These are phyloP conservation scores for Botrytis medusae DNA, from an alignment of 2,329 filamentous ascomycete species.

Conservation along the genomic window DNA sequence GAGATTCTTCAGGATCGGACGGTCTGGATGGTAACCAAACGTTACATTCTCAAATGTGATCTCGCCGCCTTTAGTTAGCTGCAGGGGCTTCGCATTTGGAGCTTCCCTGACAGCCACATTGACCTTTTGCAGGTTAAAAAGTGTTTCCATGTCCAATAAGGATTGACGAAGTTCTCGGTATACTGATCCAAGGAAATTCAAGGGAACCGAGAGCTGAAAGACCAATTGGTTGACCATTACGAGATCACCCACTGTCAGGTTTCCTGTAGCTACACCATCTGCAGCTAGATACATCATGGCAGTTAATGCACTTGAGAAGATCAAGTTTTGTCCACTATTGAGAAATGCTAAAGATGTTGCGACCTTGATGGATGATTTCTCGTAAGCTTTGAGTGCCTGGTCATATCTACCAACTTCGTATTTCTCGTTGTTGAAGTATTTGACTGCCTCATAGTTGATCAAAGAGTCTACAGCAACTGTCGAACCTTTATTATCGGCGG, in stretches of 20 bases:
- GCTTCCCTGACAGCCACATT: slow-evolving; percentile 83
- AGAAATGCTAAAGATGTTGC: slow-evolving; percentile 89
- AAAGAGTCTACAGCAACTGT: slow-evolving; percentile 95
- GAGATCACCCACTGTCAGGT: slow-evolving; percentile 87
- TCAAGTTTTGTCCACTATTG: slow-evolving; percentile 94
- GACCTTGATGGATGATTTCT: slow-evolving; percentile 94
- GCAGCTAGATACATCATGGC: slow-evolving; percentile 98
- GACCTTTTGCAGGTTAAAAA: slow-evolving; percentile 96
- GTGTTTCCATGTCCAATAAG: slow-evolving; percentile 94
- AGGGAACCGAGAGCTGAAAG: slow-evolving; percentile 92
- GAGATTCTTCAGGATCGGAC: slow-evolving; percentile 83
- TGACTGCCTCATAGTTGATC: slow-evolving; percentile 98
- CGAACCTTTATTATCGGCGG: slow-evolving; percentile 91
- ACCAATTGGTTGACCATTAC: slow-evolving; percentile 99
- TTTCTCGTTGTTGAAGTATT: slow-evolving; percentile 99
- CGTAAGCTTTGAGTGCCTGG: slow-evolving; percentile 79
- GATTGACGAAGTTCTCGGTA: slow-evolving; percentile 95
- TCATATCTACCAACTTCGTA: slow-evolving; percentile 93
- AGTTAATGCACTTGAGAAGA: slow-evolving; percentile 91
- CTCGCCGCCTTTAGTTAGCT: slow-evolving; percentile 75
- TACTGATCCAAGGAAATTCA: slow-evolving; percentile 97
- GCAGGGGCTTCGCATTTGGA: slow-evolving; percentile 69
- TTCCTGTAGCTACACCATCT: slow-evolving; percentile 78
- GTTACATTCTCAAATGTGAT: slow-evolving; percentile 94
- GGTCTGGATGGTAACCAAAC: slow-evolving; percentile 86